Evolutionary conservation across 768 basidiomycete species (phyloP).

Genomic region (Fomitopsis pulvina): DNA sequence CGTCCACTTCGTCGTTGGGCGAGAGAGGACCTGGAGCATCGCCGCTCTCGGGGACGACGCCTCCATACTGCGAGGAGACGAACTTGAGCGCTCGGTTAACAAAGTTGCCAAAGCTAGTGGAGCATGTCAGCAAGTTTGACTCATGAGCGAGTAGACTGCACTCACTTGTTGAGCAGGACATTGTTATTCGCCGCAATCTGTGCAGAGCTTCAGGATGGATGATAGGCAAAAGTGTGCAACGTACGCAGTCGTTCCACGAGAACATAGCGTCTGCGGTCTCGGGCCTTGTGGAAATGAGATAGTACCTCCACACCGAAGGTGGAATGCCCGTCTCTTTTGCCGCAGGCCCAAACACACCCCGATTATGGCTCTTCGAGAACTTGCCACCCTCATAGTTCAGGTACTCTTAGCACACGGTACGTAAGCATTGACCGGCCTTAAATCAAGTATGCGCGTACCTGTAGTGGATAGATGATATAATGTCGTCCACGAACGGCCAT

Average conservation of each 20-base stretch:
- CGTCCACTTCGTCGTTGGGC: constrained; percentile 57
- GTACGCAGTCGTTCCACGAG: constrained; percentile 90
- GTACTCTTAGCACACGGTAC: constrained; percentile 64
- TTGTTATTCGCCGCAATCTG: constrained; percentile 92
- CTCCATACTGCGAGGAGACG: constrained; percentile 74
- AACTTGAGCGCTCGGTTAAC: constrained; percentile 95
- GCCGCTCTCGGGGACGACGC: constrained; percentile 73
- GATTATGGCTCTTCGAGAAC: constrained; percentile 95
- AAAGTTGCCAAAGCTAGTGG: constrained; percentile 86
- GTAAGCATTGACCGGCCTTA: background rate
- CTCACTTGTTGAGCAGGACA: constrained; percentile 87
- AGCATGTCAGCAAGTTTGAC: background rate
- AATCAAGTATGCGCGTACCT: constrained; percentile 42
- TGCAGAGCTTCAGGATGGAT: background rate
- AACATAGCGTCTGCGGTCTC: constrained; percentile 95
- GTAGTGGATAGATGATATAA: constrained; percentile 94
- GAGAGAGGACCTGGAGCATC: constrained; percentile 67
- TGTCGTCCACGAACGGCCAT: constrained; percentile 89
- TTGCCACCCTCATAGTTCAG: constrained; percentile 98
- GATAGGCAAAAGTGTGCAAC: background rate
- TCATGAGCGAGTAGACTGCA: background rate
- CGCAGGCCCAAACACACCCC: constrained; percentile 94
- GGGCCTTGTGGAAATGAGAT: constrained; percentile 85
- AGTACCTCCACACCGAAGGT: constrained; percentile 94
- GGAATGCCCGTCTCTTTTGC: constrained; percentile 93